Evolutionary conservation across 805 yeast species (phyloP).

Genomic region (Lipomyces spencermartinsiae): DNA sequence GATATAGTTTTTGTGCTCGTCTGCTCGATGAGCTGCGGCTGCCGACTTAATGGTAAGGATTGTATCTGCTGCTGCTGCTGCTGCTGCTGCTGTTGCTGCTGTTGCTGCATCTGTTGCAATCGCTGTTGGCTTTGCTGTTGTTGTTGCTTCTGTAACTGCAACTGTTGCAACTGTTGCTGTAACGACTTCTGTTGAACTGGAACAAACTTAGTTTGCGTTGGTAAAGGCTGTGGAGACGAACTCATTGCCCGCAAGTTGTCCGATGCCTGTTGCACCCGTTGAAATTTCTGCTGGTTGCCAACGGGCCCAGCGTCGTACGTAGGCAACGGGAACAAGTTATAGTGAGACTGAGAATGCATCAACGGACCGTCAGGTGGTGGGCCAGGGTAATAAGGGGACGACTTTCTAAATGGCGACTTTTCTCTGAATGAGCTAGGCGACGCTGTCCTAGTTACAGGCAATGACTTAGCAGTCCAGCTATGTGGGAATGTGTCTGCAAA

Average conservation of each 20-base stretch:
- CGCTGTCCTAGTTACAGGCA: conserved; percentile 36
- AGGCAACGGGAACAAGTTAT: conserved; percentile 24
- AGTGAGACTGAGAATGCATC: conserved; percentile 11
- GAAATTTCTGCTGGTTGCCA: conserved; percentile 1
- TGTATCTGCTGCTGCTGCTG: conserved; percentile 2
- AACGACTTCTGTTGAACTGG: conserved; percentile 17
- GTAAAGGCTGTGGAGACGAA: conserved; percentile 4
- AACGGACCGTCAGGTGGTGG: conserved; percentile 30
- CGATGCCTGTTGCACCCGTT: conserved; percentile 5
- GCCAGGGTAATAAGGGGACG: conserved; percentile 39
- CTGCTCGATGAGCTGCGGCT: conserved; percentile 14
- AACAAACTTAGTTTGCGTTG: conserved; percentile 13
- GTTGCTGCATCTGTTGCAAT: conserved; percentile 32
- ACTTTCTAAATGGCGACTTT: conserved; percentile 39
- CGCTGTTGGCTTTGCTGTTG: conserved; percentile 27
- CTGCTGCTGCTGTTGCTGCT: conserved; percentile 23
- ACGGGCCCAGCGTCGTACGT: neutral
- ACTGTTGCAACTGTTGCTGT: conserved; percentile 30
- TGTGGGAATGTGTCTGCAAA: conserved; percentile 21
- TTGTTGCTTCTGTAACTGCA: conserved; percentile 33
- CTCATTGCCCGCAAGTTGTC: conserved; percentile 1
- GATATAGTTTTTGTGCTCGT: conserved; percentile 30
- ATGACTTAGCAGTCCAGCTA: conserved; percentile 24
- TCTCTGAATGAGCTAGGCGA: conserved; percentile 30
- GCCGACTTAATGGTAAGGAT: conserved; percentile 3